Evolutionary conservation across 768 basidiomycete species (phyloP), one percentile per base, ranked within the genome.

Genomic region (Suillus variegatus): DNA sequence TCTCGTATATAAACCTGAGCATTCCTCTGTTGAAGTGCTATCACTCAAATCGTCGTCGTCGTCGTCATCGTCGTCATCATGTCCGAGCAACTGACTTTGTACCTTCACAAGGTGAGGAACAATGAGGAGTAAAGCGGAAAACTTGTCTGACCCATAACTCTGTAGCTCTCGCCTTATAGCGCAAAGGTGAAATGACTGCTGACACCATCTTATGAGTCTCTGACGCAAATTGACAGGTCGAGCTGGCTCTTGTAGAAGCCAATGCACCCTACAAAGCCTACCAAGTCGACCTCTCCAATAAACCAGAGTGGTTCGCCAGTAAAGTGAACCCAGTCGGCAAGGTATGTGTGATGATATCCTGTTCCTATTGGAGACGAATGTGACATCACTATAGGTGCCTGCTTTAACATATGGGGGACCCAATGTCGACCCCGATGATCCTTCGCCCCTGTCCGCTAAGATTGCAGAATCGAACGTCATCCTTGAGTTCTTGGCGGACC

Each of bases 321-420:
- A 81, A 85, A 65, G 82, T 89, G 46, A 89, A 88, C 73, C 85
- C 86, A 0, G 86, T 82, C 0, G 83, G 84, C 76, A 88, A 88
- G 81, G 88, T 87, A 65, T n/a, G 73, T 69, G 35, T 25, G 6
- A 43, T 4, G 20, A 20, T 1, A 3, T 16, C 1, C 13, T 35
- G 9, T 47, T 2, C 28, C 1, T 16, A 20, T 47, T 61, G 28
- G 10, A 14, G 43, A 38, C 20, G n/a, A 44, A 25, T 49, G 41
- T 20, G n/a, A 25, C 20, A 14, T 28, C 9, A 25, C 6, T 6
- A 35, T 56, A 85, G 85, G 83, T 87, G 18, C 85, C 87, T 47
- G 86, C 85, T 0, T 73, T 88, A 47, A 74, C 84, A 1, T 88
- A 85, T 67, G 87, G 87, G 57, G 88, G 87, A 0, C 85, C 87